phyloP scores from a whole-genome alignment of 2,329 filamentous ascomycete genomes.

The Pseudogymnoascus sp. region DNA sequence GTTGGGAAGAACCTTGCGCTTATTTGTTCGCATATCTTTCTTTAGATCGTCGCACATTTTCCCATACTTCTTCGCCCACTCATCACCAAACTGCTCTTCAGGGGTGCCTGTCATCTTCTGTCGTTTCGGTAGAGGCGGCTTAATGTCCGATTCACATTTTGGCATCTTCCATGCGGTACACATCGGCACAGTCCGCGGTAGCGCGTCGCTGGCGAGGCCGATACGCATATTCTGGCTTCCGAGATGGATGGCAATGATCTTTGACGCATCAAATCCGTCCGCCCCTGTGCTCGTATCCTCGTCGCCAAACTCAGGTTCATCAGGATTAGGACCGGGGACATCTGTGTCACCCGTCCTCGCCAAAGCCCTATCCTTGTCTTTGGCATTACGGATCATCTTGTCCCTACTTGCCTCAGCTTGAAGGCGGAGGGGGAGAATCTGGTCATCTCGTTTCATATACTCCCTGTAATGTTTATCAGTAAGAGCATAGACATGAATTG shows the following conservation, averaged over 20 bases:
- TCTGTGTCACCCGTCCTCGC: constrained; percentile 68
- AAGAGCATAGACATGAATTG: background rate
- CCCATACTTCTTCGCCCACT: constrained; percentile 67
- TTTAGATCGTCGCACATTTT: constrained; percentile 84
- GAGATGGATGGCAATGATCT: constrained; percentile 89
- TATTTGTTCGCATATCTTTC: constrained; percentile 83
- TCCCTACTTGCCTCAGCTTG: constrained; percentile 83
- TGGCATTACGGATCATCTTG: constrained; percentile 74
- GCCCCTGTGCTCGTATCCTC: constrained; percentile 49
- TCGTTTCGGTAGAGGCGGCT: constrained; percentile 67
- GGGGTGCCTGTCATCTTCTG: constrained; percentile 50
- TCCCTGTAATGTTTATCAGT: constrained; percentile 51
- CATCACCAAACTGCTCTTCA: constrained; percentile 83
- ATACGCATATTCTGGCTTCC: constrained; percentile 94
- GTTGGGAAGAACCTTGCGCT: constrained; percentile 92
- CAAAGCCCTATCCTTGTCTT: constrained; percentile 79
- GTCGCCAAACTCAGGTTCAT: constrained; percentile 39
- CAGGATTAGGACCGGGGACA: constrained; percentile 50
- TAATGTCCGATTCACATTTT: constrained; percentile 75
- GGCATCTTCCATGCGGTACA: constrained; percentile 73
- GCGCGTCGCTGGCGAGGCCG: constrained; percentile 87
- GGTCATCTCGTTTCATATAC: constrained; percentile 96
- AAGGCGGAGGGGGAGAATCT: constrained; percentile 80
- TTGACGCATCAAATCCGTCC: constrained; percentile 68
- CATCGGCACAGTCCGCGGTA: constrained; percentile 93